Conservation (phyloP, 805 yeast genomes). For the Yamadazyma takamatsuzukensis region DNA sequence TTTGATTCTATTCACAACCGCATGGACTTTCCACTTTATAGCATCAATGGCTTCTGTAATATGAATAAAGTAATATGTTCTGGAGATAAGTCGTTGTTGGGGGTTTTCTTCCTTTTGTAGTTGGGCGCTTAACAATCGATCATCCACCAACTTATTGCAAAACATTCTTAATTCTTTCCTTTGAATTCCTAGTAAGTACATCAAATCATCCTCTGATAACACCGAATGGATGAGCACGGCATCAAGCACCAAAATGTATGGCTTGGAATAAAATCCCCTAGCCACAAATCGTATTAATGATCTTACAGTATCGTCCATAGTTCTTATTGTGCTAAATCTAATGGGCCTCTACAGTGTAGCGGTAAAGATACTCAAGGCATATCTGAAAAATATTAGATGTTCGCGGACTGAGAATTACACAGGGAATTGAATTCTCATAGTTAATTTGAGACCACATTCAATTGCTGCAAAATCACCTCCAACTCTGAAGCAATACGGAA, state of each 20-base stretch:
- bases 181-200: slow-evolving; percentile 75
- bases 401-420: slow-evolving; percentile 1
- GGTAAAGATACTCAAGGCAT: too few relatives aligned
- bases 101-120: slow-evolving; percentile 55
- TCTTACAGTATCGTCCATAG: slow-evolving; percentile 43
- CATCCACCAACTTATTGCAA: slow-evolving; percentile 80
- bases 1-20: slow-evolving; percentile 72
- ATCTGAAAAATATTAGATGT: too few relatives aligned
- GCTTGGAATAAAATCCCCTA: slow-evolving; percentile 81
- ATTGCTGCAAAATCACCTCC: too few relatives aligned
- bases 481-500: too few relatives aligned
- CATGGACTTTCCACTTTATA: slow-evolving; percentile 93
- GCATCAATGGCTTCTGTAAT: slow-evolving; percentile 93
- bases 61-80: slow-evolving; percentile 84
- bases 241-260: slow-evolving; percentile 81
- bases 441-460: too few relatives aligned
- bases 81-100: slow-evolving; percentile 61
- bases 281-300: slow-evolving; percentile 71
- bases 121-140: slow-evolving; percentile 69
- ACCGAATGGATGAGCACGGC: slow-evolving; percentile 87
- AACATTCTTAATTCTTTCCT: slow-evolving; percentile 81
- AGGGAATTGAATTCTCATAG: too few relatives aligned
- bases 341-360: too few relatives aligned
- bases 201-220: slow-evolving; percentile 86
- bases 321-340: too few relatives aligned